Conservation (phyloP, 2,329 filamentous ascomycete species). For the Aureobasidium sp. region DNA sequence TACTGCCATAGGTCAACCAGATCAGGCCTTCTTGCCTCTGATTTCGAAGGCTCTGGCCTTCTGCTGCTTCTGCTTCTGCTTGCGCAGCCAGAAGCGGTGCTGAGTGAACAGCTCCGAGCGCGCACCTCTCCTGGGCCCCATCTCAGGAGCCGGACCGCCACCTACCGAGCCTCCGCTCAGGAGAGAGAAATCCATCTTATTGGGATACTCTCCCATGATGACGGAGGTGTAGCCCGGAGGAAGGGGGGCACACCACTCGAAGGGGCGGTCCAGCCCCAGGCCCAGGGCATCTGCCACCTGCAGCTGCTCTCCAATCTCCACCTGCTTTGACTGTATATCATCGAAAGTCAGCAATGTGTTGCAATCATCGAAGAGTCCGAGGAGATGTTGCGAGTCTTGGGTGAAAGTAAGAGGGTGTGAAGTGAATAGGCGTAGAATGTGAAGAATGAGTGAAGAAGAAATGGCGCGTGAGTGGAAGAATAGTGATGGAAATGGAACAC, state of each 20-base stretch:
- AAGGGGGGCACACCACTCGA: not conserved
- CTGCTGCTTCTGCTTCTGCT: not conserved
- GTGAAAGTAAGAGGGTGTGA: not conserved
- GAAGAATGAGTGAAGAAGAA: not conserved
- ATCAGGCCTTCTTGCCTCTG: not conserved
- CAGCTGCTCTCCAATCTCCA: not conserved
- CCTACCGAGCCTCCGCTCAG: not conserved
- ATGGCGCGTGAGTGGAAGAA: not conserved
- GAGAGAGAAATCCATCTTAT: not conserved
- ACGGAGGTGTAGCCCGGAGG: not conserved
- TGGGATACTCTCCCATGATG: not conserved
- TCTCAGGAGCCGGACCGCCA: not conserved
- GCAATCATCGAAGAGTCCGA: not conserved
- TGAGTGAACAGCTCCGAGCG: not conserved
- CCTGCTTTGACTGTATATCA: constrained; percentile 2
- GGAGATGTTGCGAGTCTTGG: not conserved
- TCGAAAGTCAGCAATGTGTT: not conserved
- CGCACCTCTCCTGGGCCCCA: not conserved
- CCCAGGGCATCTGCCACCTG: not conserved
- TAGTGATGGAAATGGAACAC: not conserved
- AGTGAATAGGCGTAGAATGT: not conserved
- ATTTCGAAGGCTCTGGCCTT: not conserved
- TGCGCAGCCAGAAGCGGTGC: not conserved
- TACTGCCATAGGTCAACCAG: not conserved
- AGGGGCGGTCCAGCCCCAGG: not conserved